Percentiles rank a stretch among this genome's conserved stretches.
phyloP scores from a whole-genome alignment of 257 asterid genomes.

The Salvia miltiorrhiza region DNA sequence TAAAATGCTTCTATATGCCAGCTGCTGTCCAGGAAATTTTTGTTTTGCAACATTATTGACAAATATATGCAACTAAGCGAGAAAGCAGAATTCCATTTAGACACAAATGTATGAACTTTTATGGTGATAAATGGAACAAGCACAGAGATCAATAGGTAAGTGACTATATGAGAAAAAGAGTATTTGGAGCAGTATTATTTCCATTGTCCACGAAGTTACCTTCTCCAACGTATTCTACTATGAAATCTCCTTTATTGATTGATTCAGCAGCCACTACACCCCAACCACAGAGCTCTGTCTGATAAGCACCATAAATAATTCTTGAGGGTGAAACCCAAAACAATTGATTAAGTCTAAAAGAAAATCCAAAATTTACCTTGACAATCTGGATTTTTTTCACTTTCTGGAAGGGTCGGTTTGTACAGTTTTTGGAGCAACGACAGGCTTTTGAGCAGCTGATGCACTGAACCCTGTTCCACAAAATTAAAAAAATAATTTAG shows the following conservation, averaged over 20 bases:
- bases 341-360: background rate
- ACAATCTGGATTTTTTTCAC: constrained; percentile 67
- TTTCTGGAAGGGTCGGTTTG: constrained; percentile 83
- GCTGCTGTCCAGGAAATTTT: background rate
- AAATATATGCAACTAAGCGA: constrained; percentile 11
- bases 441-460: constrained; percentile 96
- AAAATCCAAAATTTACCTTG: constrained; percentile 46
- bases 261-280: constrained; percentile 91
- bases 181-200: constrained; percentile 10
- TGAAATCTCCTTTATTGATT: constrained; percentile 68
- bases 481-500: constrained; percentile 16
- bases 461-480: constrained; percentile 64
- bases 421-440: constrained; percentile 67
- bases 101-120: constrained; percentile 4
- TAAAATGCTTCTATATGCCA: background rate
- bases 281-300: constrained; percentile 97
- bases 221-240: constrained; percentile 93
- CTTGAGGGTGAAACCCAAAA: background rate
- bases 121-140: constrained; percentile 6
- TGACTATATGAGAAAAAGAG: constrained; percentile 5
- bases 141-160: background rate
- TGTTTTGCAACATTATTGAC: background rate
- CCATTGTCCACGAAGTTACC: constrained; percentile 43
- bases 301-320: constrained; percentile 32
- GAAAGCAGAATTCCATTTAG: constrained; percentile 13